Conservation (phyloP, 345 rosid genomes). For the Brassica nigra region DNA sequence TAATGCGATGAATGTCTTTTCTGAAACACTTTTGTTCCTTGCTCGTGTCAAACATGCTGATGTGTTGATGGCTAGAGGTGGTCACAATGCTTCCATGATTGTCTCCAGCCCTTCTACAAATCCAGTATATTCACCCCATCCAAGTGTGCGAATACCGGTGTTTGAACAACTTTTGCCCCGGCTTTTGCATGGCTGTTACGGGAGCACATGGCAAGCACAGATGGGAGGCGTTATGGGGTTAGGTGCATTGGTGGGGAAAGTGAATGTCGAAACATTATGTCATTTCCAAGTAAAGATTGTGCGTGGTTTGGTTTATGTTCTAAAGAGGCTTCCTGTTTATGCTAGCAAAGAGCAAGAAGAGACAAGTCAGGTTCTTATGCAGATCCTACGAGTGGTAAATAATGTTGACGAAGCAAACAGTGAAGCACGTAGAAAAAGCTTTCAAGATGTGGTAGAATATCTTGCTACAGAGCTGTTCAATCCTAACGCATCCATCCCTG, state of each 20-base stretch:
- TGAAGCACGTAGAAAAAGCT: conserved; percentile 88
- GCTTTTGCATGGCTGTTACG: conserved; percentile 95
- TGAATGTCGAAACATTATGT: conserved; percentile 90
- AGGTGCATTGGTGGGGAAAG: conserved; percentile 95
- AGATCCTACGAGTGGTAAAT: conserved; percentile 96
- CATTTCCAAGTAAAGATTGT: conserved; percentile 87
- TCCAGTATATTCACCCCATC: conserved; percentile 96
- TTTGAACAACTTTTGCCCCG: conserved; percentile 98
- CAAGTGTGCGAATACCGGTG: conserved; percentile 88
- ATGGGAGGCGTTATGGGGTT: conserved; percentile 99
- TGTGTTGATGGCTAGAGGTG: conserved; percentile 79
- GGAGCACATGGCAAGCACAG: conserved; percentile 97
- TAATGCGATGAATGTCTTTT: conserved; percentile 72
- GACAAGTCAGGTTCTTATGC: conserved; percentile 97
- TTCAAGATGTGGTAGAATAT: conserved; percentile 91
- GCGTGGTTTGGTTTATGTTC: conserved; percentile 87
- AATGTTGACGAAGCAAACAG: conserved; percentile 95
- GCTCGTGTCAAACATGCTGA: conserved; percentile 93
- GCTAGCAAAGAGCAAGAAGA: conserved; percentile 97
- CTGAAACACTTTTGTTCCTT: conserved; percentile 88
- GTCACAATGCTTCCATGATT: conserved; percentile 92
- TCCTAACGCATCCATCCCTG: conserved; percentile 79
- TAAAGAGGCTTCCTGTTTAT: conserved; percentile 87
- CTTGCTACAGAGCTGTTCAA: conserved; percentile 95
- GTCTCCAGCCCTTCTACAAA: conserved; percentile 99